Conservation (phyloP, 805 yeast species). For the Candida insectalens region DNA sequence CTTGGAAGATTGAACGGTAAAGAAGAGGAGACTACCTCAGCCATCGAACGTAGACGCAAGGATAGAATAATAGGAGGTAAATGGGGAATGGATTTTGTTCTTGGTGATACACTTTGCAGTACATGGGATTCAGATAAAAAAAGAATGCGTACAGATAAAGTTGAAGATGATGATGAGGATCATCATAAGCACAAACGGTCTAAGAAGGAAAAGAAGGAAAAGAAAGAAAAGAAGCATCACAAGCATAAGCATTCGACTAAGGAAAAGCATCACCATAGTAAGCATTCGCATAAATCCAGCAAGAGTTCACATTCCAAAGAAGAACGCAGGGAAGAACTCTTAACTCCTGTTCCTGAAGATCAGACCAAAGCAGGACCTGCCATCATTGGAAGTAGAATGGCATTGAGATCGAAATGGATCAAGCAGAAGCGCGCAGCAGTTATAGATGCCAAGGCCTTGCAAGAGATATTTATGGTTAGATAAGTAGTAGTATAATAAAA, state of each 20-base stretch:
- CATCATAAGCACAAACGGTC: conserved; percentile 3
- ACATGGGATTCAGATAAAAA: conserved; percentile 65
- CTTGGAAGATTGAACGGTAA: conserved; percentile 85
- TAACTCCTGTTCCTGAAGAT: neutral
- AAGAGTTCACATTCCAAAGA: neutral
- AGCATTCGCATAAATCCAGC: neutral
- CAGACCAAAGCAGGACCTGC: conserved; percentile 11
- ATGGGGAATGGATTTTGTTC: conserved; percentile 82
- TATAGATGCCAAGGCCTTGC: conserved; percentile 78
- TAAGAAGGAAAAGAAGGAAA: conserved; percentile 19
- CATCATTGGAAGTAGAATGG: conserved; percentile 42
- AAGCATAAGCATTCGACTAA: conserved; percentile 2
- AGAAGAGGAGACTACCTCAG: conserved; percentile 54
- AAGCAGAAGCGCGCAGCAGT: conserved; percentile 87
- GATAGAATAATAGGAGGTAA: conserved; percentile 72
- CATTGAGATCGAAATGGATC: conserved; percentile 81
- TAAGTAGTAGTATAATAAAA: conserved; percentile 4
- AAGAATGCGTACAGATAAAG: conserved; percentile 20
- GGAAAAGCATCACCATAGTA: neutral
- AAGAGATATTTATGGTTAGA: conserved; percentile 83
- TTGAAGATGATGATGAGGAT: conserved; percentile 9
- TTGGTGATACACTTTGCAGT: conserved; percentile 74
- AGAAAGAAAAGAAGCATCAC: conserved; percentile 8
- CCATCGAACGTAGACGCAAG: conserved; percentile 57
- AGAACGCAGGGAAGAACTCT: conserved; percentile 8